Evolutionary conservation across 306 rosid species (phyloP).

Genomic region (Dalbergia oliveri): DNA sequence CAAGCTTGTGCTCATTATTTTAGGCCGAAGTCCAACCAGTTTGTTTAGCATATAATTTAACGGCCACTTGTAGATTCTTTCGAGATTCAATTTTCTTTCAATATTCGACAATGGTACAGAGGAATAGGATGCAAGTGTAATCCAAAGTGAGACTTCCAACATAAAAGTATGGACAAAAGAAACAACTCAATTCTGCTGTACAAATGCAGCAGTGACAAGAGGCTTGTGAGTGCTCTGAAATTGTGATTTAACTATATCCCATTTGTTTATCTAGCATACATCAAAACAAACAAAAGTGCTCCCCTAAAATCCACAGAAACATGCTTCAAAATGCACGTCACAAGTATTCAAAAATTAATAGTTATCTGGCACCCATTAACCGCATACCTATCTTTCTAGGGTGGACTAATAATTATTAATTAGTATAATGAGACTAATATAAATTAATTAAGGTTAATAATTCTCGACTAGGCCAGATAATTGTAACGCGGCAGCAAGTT

Average conservation of each 20-base stretch:
- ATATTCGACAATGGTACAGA: background rate
- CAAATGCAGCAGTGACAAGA: constrained; percentile 35
- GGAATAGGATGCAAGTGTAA: constrained; percentile 32
- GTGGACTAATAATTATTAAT: background rate
- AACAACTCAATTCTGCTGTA: constrained; percentile 26
- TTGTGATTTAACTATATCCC: constrained; percentile 20
- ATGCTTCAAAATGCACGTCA: constrained; percentile 54
- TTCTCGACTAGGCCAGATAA: background rate
- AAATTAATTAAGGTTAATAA: constrained; percentile 1
- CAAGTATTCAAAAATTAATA: constrained; percentile 36
- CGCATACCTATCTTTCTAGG: background rate
- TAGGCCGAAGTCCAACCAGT: constrained; percentile 21
- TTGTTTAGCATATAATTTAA: constrained; percentile 22
- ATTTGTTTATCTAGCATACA: constrained; percentile 13
- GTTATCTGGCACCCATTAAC: constrained; percentile 38
- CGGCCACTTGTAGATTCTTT: constrained; percentile 37
- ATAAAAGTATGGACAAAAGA: background rate
- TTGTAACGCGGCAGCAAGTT: no score
- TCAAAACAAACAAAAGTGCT: constrained; percentile 38
- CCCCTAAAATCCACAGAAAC: constrained; percentile 38
- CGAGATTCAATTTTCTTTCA: constrained; percentile 16
- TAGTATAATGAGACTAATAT: background rate
- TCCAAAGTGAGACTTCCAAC: constrained; percentile 43
- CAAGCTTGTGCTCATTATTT: constrained; percentile 28
- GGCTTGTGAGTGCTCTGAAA: constrained; percentile 3